Base-by-base conservation (phyloP, 2,329 filamentous ascomycete species). In the Penicillium sp. region DNA sequence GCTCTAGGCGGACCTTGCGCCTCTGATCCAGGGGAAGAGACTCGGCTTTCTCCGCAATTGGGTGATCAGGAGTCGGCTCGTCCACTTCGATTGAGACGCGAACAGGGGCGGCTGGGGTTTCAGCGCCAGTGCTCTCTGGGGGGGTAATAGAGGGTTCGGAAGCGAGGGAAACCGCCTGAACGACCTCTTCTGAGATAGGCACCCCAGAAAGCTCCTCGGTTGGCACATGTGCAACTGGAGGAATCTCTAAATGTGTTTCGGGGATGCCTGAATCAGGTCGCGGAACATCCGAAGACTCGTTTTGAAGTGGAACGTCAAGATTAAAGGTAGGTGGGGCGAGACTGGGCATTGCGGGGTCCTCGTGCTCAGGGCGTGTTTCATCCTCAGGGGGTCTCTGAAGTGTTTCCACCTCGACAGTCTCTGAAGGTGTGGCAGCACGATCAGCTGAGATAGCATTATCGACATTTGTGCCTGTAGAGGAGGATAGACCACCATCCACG, bases 1-100 rank as follows among this genome's bases (percentile, higher is more conserved):
- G 83, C 28, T 86, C 82, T 19, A 78, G 61, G 53, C 67, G 61
- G 53, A 67, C 67, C 60, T 64, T 72, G 46, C 69, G 69, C 57
- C 69, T 71, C 36, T 71, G 67, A 49, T 72, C 73, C 43, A 66
- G 62, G 19, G 65, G 63, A 33, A 56, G 56, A 40, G 57, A 41
- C 19, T 63, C 60, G 31, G 62, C 19, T 58, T 66, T 64, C 41
- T 61, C 57, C 46, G 54, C 50, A 36, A 57, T 59, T 38, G 61
- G 55, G 41, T 57, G 50, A 56, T 70, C 65, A 59, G 65, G 58
- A 44, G 61, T 52, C 46, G 53, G 44, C 37, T 68, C 62, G 58
- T 68, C 56, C 53, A 61, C 53, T 35, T 59, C 58, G 47, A 62
- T 57, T 14, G 65, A 58, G 48, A 58, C 59, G 25, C 56, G 55